A percentile compares a stretch with the other conserved stretches of the same genome.
These are phyloP conservation scores for Zizania palustris DNA, from an alignment of 202 grass and related monocot genomes.

Conservation along the genomic window DNA sequence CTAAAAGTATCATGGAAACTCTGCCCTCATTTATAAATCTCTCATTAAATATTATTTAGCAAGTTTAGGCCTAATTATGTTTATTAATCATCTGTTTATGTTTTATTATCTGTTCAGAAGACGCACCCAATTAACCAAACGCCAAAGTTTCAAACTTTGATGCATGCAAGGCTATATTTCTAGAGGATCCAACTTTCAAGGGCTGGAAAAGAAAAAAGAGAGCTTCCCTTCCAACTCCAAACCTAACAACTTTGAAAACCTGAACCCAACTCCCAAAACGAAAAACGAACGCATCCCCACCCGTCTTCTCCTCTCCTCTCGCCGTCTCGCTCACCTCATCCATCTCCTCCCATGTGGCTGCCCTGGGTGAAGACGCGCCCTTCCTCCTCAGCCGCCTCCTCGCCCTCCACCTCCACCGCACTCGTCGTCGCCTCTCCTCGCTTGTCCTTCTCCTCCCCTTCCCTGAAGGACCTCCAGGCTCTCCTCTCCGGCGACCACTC, in stretches of 20 bases:
- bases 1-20: too few species aligned
- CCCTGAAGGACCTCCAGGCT: slow-evolving; percentile 89
- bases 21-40: too few species aligned
- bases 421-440: slow-evolving; percentile 48
- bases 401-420: slow-evolving; percentile 23
- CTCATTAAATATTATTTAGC: too few species aligned
- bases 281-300: slow-evolving; percentile 46
- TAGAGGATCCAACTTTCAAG: neutral
- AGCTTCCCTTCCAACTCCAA: slow-evolving; percentile 28
- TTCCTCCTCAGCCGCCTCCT: slow-evolving; percentile 39
- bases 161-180: too few species aligned
- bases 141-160: too few species aligned
- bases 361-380: slow-evolving; percentile 85
- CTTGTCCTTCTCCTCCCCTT: slow-evolving; percentile 68
- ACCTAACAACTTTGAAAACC: neutral
- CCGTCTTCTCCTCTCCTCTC: slow-evolving; percentile 37
- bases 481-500: slow-evolving; percentile 54
- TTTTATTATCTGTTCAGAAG: too few species aligned
- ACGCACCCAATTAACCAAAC: too few species aligned
- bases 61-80: too few species aligned
- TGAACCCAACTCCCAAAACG: slow-evolving; percentile 22
- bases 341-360: slow-evolving; percentile 73
- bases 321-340: slow-evolving; percentile 37
- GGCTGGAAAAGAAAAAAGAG: slow-evolving; percentile 18
- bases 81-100: too few species aligned